These are phyloP conservation scores for Ziziphus jujuba DNA, from an alignment of 306 rosid species.

Conservation along the genomic window DNA sequence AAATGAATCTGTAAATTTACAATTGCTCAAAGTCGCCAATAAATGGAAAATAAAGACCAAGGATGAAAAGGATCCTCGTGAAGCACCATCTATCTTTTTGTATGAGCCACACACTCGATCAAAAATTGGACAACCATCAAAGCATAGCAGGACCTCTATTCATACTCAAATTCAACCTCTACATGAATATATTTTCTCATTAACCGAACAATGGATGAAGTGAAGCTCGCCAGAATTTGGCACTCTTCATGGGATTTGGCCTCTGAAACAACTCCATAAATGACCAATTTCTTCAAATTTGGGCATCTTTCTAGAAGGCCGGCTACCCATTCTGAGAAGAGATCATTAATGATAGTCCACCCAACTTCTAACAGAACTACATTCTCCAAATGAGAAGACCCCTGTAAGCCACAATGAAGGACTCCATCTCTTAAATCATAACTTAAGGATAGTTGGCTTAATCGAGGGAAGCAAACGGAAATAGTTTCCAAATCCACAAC, in stretches of 20 bases:
- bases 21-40: conserved; percentile 7
- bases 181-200: conserved; percentile 59
- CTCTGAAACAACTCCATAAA: conserved; percentile 69
- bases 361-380: conserved; percentile 78
- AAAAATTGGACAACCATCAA: conserved; percentile 14
- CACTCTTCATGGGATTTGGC: conserved; percentile 61
- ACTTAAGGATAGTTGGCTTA: conserved; percentile 53
- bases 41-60: not conserved
- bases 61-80: conserved; percentile 1
- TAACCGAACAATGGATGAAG: conserved; percentile 59
- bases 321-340: conserved; percentile 74
- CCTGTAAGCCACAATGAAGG: conserved; percentile 61
- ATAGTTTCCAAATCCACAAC: conserved; percentile 65
- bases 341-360: conserved; percentile 69
- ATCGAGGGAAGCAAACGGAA: conserved; percentile 58
- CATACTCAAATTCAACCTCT: conserved; percentile 57
- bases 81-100: conserved; percentile 20
- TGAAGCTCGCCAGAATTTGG: conserved; percentile 51
- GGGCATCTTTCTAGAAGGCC: conserved; percentile 75
- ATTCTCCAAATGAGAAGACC: conserved; percentile 56
- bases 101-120: not conserved
- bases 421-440: conserved; percentile 63
- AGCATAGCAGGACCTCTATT: conserved; percentile 29
- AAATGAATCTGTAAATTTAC: conserved; percentile 31
- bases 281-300: conserved; percentile 55